phyloP scores from a whole-genome alignment of 352 stramenopile species.

The Pythium grandisporangium region DNA sequence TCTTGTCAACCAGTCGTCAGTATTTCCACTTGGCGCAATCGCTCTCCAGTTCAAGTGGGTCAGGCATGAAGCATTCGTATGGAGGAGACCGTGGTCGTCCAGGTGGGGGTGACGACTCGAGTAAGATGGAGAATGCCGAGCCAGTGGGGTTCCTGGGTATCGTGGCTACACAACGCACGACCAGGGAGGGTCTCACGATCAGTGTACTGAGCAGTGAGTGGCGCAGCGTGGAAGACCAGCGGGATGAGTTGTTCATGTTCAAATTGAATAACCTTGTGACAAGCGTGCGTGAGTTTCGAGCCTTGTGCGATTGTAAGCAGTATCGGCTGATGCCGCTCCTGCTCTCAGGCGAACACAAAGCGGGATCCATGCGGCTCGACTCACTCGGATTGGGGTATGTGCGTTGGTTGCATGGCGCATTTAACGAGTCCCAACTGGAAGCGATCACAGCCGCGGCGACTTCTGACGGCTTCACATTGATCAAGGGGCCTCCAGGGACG shows the following conservation, averaged over 20 bases:
- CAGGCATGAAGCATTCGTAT: too few relatives aligned
- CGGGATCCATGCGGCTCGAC: slow-evolving; percentile 72
- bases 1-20: slow-evolving; percentile 41
- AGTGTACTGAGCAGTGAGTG: slow-evolving; percentile 46
- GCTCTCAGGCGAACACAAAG: slow-evolving; percentile 56
- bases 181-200: slow-evolving; percentile 70
- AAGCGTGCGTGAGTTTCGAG: slow-evolving; percentile 79
- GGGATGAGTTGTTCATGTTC: slow-evolving; percentile 55
- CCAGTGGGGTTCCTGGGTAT: slow-evolving; percentile 61
- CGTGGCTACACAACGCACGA: slow-evolving; percentile 48
- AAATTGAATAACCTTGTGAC: slow-evolving; percentile 87
- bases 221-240: slow-evolving; percentile 28
- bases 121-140: not conserved
- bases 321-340: slow-evolving; percentile 73
- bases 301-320: slow-evolving; percentile 72
- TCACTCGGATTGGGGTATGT: slow-evolving; percentile 77
- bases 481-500: slow-evolving; percentile 86
- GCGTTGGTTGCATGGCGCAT: slow-evolving; percentile 63
- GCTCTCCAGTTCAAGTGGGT: slow-evolving; percentile 1
- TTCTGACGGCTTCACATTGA: slow-evolving; percentile 86
- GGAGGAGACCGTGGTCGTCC: too few relatives aligned
- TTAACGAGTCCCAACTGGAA: slow-evolving; percentile 88
- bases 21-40: slow-evolving; percentile 39
- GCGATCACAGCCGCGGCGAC: slow-evolving; percentile 83
- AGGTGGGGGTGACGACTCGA: too few relatives aligned